Percentiles rank a stretch among this genome's conserved stretches.
Evolutionary conservation across 2,329 filamentous ascomycete species (phyloP).

Genomic region (Neofusicoccum sp.): DNA sequence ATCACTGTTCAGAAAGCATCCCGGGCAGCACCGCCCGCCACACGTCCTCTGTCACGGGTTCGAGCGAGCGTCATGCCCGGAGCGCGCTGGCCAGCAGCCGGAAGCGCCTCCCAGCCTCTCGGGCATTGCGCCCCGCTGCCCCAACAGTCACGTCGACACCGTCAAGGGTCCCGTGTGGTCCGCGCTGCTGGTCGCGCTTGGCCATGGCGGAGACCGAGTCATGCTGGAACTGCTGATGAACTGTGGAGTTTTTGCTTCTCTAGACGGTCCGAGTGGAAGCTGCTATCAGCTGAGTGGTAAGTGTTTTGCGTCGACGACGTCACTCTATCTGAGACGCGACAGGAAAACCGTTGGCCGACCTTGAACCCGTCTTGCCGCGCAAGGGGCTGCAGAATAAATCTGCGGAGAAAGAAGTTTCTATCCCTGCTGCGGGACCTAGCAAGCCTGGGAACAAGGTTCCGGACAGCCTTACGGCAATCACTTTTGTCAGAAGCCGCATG

Average conservation of each 20-base stretch:
- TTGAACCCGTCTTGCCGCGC: slow-evolving; percentile 11
- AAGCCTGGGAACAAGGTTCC: slow-evolving; percentile 36
- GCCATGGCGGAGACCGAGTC: slow-evolving; percentile 72
- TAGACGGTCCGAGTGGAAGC: slow-evolving; percentile 64
- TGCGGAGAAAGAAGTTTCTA: not conserved
- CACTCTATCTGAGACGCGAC: slow-evolving; percentile 18
- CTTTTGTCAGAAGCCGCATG: slow-evolving; percentile 80
- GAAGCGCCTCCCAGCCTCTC: slow-evolving; percentile 57
- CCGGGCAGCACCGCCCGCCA: slow-evolving; percentile 57
- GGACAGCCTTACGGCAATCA: slow-evolving; percentile 50
- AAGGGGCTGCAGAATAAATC: slow-evolving; percentile 10
- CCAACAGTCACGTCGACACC: slow-evolving; percentile 69
- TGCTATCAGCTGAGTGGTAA: slow-evolving; percentile 79
- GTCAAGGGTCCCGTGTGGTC: slow-evolving; percentile 77
- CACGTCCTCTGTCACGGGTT: slow-evolving; percentile 87
- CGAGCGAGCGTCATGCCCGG: slow-evolving; percentile 51
- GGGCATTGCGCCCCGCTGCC: slow-evolving; percentile 64
- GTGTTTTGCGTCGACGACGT: not conserved
- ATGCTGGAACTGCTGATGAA: slow-evolving; percentile 78
- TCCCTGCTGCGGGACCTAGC: slow-evolving; percentile 24
- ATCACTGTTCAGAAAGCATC: slow-evolving; percentile 68
- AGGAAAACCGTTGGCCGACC: slow-evolving; percentile 17
- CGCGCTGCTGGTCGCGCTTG: slow-evolving; percentile 72
- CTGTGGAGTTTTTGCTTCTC: slow-evolving; percentile 71
- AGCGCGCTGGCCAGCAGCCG: slow-evolving; percentile 33